Evolutionary conservation across 108 stramenopile genomes (phyloP), one percentile per base, ranked within the genome.

Genomic region (Poteriospumella lacustris): DNA sequence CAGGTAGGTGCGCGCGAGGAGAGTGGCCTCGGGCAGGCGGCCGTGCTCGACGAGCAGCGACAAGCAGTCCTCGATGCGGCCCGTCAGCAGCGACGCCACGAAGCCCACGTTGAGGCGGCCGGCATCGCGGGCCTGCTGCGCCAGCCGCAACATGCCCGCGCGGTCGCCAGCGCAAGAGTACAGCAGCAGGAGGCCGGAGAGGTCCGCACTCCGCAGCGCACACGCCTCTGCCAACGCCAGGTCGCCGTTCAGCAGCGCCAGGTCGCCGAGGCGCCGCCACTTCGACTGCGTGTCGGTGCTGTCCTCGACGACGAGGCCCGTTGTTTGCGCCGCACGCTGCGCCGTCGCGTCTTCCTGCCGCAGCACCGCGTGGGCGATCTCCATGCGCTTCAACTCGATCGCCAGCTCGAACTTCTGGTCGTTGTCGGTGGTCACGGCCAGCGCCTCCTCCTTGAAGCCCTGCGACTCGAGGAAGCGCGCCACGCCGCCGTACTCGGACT

Each of bases 391-490:
- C 59, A 99, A 91, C 81, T 97, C 96, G 43, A 97, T 77, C 0
- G 96, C 88, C 39, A 99, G 87, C 81, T 99, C 98, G 77, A 99
- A 97, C 76, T 62, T 34, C n/a, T 80, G 79, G 96, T 96, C 28
- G 52, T 68, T 19, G 78, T 79, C 34, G 24, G 87, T 87, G 2
- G 97, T 91, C 2, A 99, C 97, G 33, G 89, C 90, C 58, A 97
- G 86, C 36, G 98, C 98, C 84, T 97, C 96, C 83, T 97, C 96
- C 87, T 99, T 97, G 90, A 93, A 99, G 0, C 98, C 98, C 90
- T 99, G 98, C 12, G 89, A 90, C 76, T 99, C 98, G 75, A 99
- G 87, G 80, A 99, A 99, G 24, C 94, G 88, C 33, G 96, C 96
- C 1, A 99, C 91, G 56, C 89, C 90, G 58, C 92, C 93, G 81